phyloP scores from a whole-genome alignment of 2,329 filamentous ascomycete species.

The Thielaviopsis euricoi region DNA sequence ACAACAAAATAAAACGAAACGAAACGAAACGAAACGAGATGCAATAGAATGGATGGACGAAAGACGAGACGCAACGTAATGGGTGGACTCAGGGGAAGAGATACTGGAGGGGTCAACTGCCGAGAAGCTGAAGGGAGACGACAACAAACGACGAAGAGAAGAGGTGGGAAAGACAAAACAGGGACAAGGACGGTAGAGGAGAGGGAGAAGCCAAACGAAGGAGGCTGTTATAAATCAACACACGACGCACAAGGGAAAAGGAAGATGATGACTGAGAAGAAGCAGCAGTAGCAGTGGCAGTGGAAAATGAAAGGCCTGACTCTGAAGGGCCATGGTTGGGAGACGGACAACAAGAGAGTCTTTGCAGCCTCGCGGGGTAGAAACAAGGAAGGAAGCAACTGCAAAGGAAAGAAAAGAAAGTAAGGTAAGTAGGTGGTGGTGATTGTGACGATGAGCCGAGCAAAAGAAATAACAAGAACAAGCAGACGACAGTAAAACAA shows the following conservation, averaged over 20 bases:
- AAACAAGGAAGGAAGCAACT: background rate
- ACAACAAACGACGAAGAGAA: conserved; percentile 8
- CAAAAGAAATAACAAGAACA: background rate
- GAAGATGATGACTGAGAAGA: no score
- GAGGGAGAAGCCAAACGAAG: background rate
- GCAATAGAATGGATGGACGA: background rate
- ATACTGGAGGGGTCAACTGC: background rate
- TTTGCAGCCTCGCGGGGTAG: background rate
- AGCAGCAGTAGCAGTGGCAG: no score
- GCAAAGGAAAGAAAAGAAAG: no score
- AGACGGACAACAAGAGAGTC: background rate
- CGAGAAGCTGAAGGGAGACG: background rate
- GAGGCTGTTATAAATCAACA: background rate
- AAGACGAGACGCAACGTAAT: background rate
- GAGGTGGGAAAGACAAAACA: conserved; percentile 11
- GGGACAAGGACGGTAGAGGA: background rate
- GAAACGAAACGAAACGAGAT: background rate
- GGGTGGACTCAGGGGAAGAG: conserved; percentile 1
- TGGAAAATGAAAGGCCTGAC: background rate
- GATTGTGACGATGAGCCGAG: background rate
- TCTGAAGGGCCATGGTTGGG: background rate
- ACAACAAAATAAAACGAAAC: background rate
- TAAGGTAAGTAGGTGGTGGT: no score
- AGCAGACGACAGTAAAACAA: background rate
- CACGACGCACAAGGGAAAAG: background rate